A percentile compares a stretch with the other conserved stretches of the same genome.
These are phyloP conservation scores for Fusarium buharicum DNA, from an alignment of 2,329 filamentous ascomycete species.

Conservation along the genomic window DNA sequence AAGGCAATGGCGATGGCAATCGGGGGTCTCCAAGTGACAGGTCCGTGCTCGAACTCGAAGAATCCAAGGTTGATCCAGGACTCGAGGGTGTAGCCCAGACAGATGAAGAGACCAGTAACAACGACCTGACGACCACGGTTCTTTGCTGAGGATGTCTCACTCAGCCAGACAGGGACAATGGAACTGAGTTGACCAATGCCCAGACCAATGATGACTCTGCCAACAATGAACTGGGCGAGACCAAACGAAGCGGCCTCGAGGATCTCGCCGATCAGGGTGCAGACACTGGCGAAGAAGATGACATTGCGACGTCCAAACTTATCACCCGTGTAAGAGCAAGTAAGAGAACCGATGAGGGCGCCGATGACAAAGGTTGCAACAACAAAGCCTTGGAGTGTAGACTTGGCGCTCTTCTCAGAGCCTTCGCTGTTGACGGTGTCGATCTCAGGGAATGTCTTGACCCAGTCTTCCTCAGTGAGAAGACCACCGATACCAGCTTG, in stretches of 20 bases:
- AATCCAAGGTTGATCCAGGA: conserved; percentile 60
- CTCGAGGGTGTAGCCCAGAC: conserved; percentile 53
- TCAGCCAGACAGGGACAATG: conserved; percentile 65
- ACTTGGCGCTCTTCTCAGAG: conserved; percentile 52
- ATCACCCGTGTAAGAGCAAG: conserved; percentile 62
- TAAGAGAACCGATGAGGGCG: conserved; percentile 63
- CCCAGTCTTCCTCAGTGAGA: conserved; percentile 70
- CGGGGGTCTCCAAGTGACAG: conserved; percentile 53
- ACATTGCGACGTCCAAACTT: conserved; percentile 66
- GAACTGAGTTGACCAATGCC: conserved; percentile 65
- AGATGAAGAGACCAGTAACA: conserved; percentile 63
- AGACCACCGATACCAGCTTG: conserved; percentile 77
- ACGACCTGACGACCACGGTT: conserved; percentile 60
- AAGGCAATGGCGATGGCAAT: conserved; percentile 50
- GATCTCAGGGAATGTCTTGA: conserved; percentile 61
- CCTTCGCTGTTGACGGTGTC: conserved; percentile 61
- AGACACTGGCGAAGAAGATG: conserved; percentile 62
- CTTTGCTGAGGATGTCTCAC: conserved; percentile 60
- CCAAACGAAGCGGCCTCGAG: conserved; percentile 64
- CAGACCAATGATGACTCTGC: conserved; percentile 62
- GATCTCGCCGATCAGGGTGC: conserved; percentile 63
- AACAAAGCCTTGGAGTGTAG: conserved; percentile 57
- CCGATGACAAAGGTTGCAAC: conserved; percentile 67
- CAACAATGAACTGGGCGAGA: conserved; percentile 51
- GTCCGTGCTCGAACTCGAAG: conserved; percentile 42